A percentile compares a stretch with the other conserved stretches of the same genome.
Conservation (phyloP, 148 eudicot species). For the Rheum nobile region DNA sequence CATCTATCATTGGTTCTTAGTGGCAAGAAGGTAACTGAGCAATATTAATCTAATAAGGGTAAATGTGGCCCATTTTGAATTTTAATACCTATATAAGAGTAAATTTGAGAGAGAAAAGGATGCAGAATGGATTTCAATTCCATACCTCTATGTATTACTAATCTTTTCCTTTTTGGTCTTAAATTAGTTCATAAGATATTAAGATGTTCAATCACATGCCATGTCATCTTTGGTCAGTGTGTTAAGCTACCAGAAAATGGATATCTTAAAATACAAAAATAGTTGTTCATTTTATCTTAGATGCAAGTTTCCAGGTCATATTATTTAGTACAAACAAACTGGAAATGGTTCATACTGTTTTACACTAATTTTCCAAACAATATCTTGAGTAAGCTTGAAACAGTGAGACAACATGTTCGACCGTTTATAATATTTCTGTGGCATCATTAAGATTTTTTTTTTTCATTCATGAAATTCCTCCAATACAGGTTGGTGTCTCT, state of each 20-base stretch:
- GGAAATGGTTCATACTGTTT: neutral
- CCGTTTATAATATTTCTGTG: neutral
- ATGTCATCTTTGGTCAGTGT: neutral
- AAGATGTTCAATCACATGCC: neutral
- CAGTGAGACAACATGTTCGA: neutral
- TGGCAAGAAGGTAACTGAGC: neutral
- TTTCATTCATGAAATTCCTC: conserved; percentile 8
- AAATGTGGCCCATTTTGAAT: neutral
- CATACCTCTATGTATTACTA: neutral
- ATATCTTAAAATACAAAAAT: neutral
- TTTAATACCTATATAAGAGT: neutral
- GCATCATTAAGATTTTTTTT: neutral
- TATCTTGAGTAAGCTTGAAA: neutral
- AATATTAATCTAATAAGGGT: neutral
- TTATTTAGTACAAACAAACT: neutral
- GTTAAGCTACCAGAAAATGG: neutral
- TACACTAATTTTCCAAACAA: neutral
- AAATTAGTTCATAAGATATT: no score
- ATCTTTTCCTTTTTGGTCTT: neutral
- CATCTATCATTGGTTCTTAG: neutral
- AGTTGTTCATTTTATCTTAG: neutral
- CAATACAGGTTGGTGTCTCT: conserved; percentile 89
- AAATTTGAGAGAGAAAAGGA: neutral
- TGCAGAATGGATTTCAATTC: neutral
- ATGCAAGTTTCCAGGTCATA: neutral